These are phyloP conservation scores for Tuber microsphaerosporum DNA, from an alignment of 495 filamentous ascomycete species.

Conservation along the genomic window DNA sequence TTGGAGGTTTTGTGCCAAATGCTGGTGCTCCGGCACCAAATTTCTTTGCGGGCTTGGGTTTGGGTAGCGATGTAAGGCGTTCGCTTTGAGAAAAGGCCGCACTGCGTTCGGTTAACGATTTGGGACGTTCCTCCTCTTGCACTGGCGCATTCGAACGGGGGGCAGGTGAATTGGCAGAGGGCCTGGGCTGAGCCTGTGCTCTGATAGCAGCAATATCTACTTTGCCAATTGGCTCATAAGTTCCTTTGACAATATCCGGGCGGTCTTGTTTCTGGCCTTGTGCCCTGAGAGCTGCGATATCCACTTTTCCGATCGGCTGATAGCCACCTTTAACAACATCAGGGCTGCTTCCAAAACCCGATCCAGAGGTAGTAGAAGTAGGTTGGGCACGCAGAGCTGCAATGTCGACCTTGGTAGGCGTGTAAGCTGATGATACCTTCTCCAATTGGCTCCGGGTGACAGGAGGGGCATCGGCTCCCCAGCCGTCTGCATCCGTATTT, in stretches of 20 bases:
- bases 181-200: conserved; percentile 57
- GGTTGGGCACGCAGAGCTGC: conserved; percentile 54
- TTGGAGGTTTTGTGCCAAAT: conserved; percentile 85
- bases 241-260: conserved; percentile 75
- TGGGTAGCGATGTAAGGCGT: conserved; percentile 78
- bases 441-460: conserved; percentile 81
- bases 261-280: conserved; percentile 64
- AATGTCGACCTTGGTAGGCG: conserved; percentile 90
- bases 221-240: conserved; percentile 88
- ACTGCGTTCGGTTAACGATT: conserved; percentile 60
- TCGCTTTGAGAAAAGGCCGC: conserved; percentile 63
- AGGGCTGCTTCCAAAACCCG: conserved; percentile 39
- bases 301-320: conserved; percentile 90
- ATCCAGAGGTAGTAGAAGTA: conserved; percentile 56
- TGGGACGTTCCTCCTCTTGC: conserved; percentile 46
- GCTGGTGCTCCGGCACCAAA: conserved; percentile 60
- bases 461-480: conserved; percentile 89
- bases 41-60: conserved; percentile 86
- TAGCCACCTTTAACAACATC: conserved; percentile 85
- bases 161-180: conserved; percentile 46
- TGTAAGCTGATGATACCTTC: conserved; percentile 86
- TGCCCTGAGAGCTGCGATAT: conserved; percentile 84
- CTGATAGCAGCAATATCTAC: conserved; percentile 92
- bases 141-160: conserved; percentile 40
- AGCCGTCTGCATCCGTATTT: conserved; percentile 68